Evolutionary conservation across 805 yeast genomes (phyloP).

Genomic region (Lipomyces chichibuensis): DNA sequence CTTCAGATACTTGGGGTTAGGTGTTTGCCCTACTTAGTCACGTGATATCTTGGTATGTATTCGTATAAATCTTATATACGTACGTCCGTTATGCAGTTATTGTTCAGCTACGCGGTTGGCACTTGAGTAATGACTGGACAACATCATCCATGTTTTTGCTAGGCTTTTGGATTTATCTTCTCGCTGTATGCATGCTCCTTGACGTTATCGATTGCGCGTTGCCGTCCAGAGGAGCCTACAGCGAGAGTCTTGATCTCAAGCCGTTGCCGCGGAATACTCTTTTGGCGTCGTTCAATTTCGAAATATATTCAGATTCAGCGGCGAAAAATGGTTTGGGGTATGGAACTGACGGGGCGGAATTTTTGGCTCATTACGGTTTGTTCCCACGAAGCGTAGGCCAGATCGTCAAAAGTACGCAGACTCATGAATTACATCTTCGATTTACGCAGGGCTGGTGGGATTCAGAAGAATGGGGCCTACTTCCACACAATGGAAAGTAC

Average conservation of each 20-base stretch:
- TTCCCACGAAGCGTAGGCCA: slow-evolving; percentile 87
- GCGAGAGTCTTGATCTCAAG: slow-evolving; percentile 62
- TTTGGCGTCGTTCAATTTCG: slow-evolving; percentile 71
- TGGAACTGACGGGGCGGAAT: background rate
- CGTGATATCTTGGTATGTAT: background rate
- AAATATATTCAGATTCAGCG: slow-evolving; percentile 57
- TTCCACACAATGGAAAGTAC: slow-evolving; percentile 69
- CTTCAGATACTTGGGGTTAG: too few relatives aligned
- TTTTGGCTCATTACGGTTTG: slow-evolving; percentile 55
- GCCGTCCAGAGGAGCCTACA: slow-evolving; percentile 44
- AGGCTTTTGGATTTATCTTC: background rate
- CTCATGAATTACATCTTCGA: slow-evolving; percentile 78
- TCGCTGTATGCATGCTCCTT: background rate
- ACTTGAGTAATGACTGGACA: background rate
- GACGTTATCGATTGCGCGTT: background rate
- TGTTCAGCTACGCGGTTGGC: too few relatives aligned
- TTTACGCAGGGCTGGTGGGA: slow-evolving; percentile 98
- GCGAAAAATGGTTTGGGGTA: slow-evolving; percentile 3
- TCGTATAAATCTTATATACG: too few relatives aligned
- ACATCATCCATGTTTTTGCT: background rate
- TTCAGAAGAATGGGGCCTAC: slow-evolving; percentile 78
- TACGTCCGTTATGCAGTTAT: too few relatives aligned
- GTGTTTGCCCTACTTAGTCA: background rate
- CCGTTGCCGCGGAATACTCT: slow-evolving; percentile 77
- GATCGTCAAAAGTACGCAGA: slow-evolving; percentile 62